Evolutionary conservation across 805 yeast genomes (phyloP).

Genomic region (Candida patagonica): DNA sequence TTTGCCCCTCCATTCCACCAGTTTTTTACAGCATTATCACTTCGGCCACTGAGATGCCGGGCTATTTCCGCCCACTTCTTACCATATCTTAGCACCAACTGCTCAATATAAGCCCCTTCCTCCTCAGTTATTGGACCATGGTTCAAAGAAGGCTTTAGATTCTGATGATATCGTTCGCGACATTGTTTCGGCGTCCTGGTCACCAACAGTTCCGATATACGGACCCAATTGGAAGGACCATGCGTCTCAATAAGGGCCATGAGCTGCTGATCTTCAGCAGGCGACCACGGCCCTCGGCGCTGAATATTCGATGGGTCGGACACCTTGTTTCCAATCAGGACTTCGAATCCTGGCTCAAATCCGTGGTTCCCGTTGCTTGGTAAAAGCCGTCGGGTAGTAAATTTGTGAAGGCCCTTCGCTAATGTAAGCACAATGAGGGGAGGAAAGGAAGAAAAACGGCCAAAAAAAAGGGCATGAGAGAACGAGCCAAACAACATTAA

Average conservation of each 20-base stretch:
- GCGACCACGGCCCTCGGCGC: conserved; percentile 80
- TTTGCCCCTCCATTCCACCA: conserved; percentile 98
- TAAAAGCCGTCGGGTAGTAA: too few relatives aligned
- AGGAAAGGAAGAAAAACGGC: too few relatives aligned
- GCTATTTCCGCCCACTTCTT: conserved; percentile 93
- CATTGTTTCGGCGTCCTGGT: conserved; percentile 87
- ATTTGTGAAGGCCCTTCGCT: too few relatives aligned
- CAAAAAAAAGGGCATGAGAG: too few relatives aligned
- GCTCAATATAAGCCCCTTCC: conserved; percentile 76
- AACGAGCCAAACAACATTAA: too few relatives aligned
- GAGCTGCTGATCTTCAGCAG: conserved; percentile 68
- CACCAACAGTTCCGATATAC: conserved; percentile 62
- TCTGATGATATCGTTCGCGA: conserved; percentile 85
- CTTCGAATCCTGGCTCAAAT: too few relatives aligned
- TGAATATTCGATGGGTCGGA: conserved; percentile 9
- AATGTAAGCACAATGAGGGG: too few relatives aligned
- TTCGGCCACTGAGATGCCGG: conserved; percentile 73
- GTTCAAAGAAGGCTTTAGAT: conserved; percentile 75
- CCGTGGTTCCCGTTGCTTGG: too few relatives aligned
- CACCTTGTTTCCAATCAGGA: too few relatives aligned
- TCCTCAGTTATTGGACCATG: conserved; percentile 75
- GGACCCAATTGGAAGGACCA: conserved; percentile 86
- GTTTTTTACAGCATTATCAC: conserved; percentile 86
- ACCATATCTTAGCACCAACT: conserved; percentile 68
- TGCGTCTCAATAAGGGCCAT: conserved; percentile 57